Base-by-base conservation (phyloP, 2,329 filamentous ascomycete genomes). In the Alternaria sp. region DNA sequence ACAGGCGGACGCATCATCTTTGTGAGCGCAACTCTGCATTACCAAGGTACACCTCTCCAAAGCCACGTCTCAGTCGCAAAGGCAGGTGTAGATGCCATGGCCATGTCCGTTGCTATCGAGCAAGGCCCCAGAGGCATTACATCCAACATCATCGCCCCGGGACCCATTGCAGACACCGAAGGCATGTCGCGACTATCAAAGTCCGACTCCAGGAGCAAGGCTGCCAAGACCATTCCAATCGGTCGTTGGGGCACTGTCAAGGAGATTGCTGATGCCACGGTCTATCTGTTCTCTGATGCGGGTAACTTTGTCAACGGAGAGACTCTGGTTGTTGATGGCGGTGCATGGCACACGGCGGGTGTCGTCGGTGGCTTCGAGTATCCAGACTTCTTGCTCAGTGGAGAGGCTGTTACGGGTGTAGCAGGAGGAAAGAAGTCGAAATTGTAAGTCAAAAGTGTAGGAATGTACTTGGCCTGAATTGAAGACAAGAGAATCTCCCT, bases 61-160 rank as follows among this genome's bases (percentile, higher is more conserved):
- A 87, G 91, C 2, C 94, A 98, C 79, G 94, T 94, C n/a, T 85
- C 90, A 3, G 93, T 93, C 1, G 94, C 95, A 59, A 99, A 99
- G 81, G 92, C 94, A 0, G 92, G 90, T 16, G 89, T 99, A 11
- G 94, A 99, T 79, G 90, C 93, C 2, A 86, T 99, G 73, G 90
- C 92, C 60, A 86, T 89, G 55, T 90, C 88, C 5, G 87, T 96
- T 0, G 89, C 93, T 2, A 87, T 99, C 55, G 95, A 99, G 79
- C 95, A 95, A 75, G 94, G 94, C 0, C 95, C 95, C 0, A 86
- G 87, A 44, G 95, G 95, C 14, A 82, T 98, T 32, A 94, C 92
- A 1, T 92, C 90, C 57, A 99, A 99, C 75, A 88, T 95, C 57
- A 91, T 99, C 68, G 88, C 93, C 0, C 95, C 94, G 0, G 95